A percentile compares a stretch with the other conserved stretches of the same genome.
Conservation (phyloP, 2,329 filamentous ascomycete genomes). For the Plectosphaerella sp. region DNA sequence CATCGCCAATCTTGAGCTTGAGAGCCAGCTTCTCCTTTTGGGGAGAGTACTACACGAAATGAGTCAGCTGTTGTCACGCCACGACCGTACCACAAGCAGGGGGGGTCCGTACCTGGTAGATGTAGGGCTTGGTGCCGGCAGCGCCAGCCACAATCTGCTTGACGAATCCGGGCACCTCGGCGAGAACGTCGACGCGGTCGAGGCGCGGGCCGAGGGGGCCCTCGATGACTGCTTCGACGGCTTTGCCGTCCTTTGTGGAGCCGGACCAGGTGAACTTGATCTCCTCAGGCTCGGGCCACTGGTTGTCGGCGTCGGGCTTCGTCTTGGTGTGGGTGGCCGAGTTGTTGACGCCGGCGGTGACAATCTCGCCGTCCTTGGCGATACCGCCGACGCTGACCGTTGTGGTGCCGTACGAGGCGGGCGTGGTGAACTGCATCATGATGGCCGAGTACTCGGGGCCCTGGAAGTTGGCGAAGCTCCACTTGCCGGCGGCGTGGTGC, state of each 20-base stretch:
- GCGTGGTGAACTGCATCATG: slow-evolving; percentile 95
- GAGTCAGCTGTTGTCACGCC: not conserved
- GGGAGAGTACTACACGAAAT: slow-evolving; percentile 61
- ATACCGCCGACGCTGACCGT: slow-evolving; percentile 79
- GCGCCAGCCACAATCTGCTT: slow-evolving; percentile 89
- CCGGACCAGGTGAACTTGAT: slow-evolving; percentile 76
- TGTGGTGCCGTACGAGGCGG: slow-evolving; percentile 85
- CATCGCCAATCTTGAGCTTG: slow-evolving; percentile 80
- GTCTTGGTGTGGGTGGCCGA: slow-evolving; percentile 64
- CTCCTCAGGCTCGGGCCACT: slow-evolving; percentile 82
- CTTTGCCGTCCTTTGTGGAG: slow-evolving; percentile 70
- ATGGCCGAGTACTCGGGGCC: slow-evolving; percentile 80
- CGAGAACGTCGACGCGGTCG: slow-evolving; percentile 93
- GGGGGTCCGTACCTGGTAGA: slow-evolving; percentile 71
- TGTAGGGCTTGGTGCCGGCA: slow-evolving; percentile 92
- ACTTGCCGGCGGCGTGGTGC: slow-evolving; percentile 85
- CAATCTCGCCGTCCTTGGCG: slow-evolving; percentile 73
- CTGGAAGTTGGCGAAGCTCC: slow-evolving; percentile 95
- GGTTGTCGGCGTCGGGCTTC: slow-evolving; percentile 70
- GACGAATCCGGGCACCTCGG: slow-evolving; percentile 90
- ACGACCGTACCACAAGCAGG: not conserved
- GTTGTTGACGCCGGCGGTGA: slow-evolving; percentile 65
- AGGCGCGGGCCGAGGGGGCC: slow-evolving; percentile 63
- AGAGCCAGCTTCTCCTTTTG: slow-evolving; percentile 59
- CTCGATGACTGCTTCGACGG: slow-evolving; percentile 65